Evolutionary conservation across 768 basidiomycete species (phyloP).

Genomic region (Coprinopsis marcescibilis): DNA sequence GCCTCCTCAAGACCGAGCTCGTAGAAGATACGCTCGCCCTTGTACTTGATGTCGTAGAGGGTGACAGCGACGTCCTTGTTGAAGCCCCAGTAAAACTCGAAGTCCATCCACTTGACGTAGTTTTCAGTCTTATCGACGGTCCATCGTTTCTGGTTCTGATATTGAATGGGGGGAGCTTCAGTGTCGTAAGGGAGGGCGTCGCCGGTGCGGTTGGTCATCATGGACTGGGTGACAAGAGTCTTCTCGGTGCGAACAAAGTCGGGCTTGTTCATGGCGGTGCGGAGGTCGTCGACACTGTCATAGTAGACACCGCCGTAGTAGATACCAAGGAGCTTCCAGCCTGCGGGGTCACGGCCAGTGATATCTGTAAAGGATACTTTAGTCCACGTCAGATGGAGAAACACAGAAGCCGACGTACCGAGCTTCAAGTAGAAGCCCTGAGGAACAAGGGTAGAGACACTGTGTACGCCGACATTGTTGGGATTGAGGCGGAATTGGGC

Average conservation of each 20-base stretch:
- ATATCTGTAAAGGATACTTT: not conserved
- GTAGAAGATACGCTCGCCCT: conserved; percentile 6
- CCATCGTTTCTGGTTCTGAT: conserved; percentile 5
- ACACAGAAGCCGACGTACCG: not conserved
- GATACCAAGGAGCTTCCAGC: conserved; percentile 4
- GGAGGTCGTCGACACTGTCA: not conserved
- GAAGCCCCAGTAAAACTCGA: conserved; percentile 5
- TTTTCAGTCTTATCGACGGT: not conserved
- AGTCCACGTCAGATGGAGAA: not conserved
- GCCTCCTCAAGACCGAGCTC: conserved; percentile 6
- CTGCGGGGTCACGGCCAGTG: conserved; percentile 1
- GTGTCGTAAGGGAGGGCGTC: not conserved
- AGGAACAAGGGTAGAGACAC: not conserved
- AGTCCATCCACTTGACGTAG: conserved; percentile 9
- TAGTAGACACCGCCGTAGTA: conserved; percentile 3
- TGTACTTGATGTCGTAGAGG: conserved; percentile 7
- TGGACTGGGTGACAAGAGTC: conserved; percentile 2
- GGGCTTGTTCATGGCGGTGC: not conserved
- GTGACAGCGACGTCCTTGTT: conserved; percentile 4
- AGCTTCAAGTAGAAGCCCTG: conserved; percentile 4
- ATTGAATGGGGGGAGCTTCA: conserved; percentile 1
- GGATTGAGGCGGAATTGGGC: not conserved
- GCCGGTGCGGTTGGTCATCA: conserved; percentile 6
- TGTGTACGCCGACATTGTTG: not conserved
- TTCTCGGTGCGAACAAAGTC: conserved; percentile 4